Base-by-base conservation (phyloP, 441 rosid genomes). In the Flueggea neowawraea region DNA sequence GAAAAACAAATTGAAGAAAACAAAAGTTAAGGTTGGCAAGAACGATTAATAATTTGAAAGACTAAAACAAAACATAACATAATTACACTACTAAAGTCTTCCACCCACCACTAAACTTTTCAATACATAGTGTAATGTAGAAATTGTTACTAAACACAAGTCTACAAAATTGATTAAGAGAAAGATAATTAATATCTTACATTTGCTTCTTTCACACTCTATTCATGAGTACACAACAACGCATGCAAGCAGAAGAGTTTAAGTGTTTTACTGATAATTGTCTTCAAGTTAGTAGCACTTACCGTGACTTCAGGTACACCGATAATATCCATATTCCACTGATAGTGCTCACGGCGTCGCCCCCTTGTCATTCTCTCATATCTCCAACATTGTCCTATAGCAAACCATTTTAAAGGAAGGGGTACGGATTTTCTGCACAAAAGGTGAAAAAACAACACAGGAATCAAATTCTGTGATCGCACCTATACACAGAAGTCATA, bases 321-420 rank as follows among this genome's bases (percentile, higher is more conserved):
- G 44, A 88, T 81, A 15, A 90, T 86, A 80, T 93, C 98, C 98
- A 93, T 93, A 75, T 93, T 90, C 98, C 98, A 85, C 64, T 88
- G 98, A 71, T 93, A 93, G 77, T 93, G 98, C 77, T 93, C 96
- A 28, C 97, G 92, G 14, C 90, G 87, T 57, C 96, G 81, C 52
- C 97, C 98, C 78, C 97, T 84, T 4, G 97, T 93, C 98, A 93
- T 93, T 64, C 97, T 82, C 70, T 88, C 97, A 62, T 93, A 90
- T n/a, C 98, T 76, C 98, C 97, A 93, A 76, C 97, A 90, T 70
- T 93, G 97, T 28, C 98, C 97, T 58, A 90, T 60, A 10, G 98
- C 87, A 81, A 88, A 90, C 97, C 98, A 93, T 78, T 93, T 93
- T 81, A 93, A 68, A 1, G 98, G 98, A 41, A 93, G 84, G 57